Evolutionary conservation across 1,139 yeast species (phyloP).

Genomic region (Pichia terricola): DNA sequence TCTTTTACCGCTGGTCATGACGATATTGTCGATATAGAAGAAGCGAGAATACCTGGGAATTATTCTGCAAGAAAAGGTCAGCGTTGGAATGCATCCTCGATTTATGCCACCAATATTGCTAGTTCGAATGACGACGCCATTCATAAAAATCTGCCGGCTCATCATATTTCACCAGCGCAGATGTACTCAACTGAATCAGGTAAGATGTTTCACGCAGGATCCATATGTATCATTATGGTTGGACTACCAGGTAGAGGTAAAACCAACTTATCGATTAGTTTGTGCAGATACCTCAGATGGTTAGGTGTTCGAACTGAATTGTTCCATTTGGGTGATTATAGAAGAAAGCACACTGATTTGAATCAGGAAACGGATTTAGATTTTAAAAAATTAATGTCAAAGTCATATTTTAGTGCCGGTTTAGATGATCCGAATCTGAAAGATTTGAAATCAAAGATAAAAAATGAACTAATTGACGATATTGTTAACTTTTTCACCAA

Average conservation of each 20-base stretch:
- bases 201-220: slow-evolving; percentile 88
- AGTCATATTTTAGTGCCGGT: slow-evolving; percentile 59
- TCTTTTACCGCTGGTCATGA: too few species aligned
- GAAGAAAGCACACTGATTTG: slow-evolving; percentile 43
- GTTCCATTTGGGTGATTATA: slow-evolving; percentile 87
- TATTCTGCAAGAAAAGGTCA: slow-evolving; percentile 41
- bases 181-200: slow-evolving; percentile 87
- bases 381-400: slow-evolving; percentile 39
- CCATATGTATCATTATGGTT: slow-evolving; percentile 77
- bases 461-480: slow-evolving; percentile 59
- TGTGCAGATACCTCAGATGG: slow-evolving; percentile 89
- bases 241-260: slow-evolving; percentile 97
- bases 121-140: slow-evolving; percentile 36
- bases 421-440: slow-evolving; percentile 49
- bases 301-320: slow-evolving; percentile 88
- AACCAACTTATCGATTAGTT: slow-evolving; percentile 83
- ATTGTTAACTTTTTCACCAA: slow-evolving; percentile 60
- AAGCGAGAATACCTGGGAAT: slow-evolving; percentile 35
- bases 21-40: slow-evolving; percentile 26
- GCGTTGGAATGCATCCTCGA: slow-evolving; percentile 30
- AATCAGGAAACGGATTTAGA: slow-evolving; percentile 1
- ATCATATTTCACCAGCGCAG: slow-evolving; percentile 70
- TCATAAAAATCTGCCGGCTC: slow-evolving; percentile 42
- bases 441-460: slow-evolving; percentile 48
- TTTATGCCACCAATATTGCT: slow-evolving; percentile 10